Conservation (phyloP, 441 rosid species). For the Rhodomyrtus psidioides region DNA sequence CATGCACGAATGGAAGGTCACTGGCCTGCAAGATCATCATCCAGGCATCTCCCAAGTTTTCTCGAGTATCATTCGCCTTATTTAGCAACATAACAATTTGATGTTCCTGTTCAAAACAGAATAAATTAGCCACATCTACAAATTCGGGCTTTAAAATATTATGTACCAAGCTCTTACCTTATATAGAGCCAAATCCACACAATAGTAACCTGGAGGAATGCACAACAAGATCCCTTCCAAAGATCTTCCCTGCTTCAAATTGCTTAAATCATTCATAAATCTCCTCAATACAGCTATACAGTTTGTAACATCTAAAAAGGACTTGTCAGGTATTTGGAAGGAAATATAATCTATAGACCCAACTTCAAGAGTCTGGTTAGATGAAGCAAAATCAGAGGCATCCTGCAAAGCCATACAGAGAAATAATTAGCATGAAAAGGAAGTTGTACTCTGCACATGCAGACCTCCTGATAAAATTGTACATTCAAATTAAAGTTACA, state of each 20-base stretch:
- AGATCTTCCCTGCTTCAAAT: conserved; percentile 24
- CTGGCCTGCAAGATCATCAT: conserved; percentile 62
- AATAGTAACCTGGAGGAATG: conserved; percentile 42
- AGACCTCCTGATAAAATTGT: background rate
- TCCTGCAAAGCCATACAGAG: conserved; percentile 25
- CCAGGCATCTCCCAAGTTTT: conserved; percentile 65
- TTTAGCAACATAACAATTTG: conserved; percentile 66
- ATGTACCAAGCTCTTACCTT: conserved; percentile 43
- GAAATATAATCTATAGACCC: conserved; percentile 38
- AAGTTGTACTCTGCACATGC: background rate
- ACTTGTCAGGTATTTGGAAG: conserved; percentile 54
- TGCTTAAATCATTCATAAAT: conserved; percentile 29
- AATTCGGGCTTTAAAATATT: background rate
- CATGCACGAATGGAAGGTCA: conserved; percentile 58
- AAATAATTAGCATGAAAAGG: background rate
- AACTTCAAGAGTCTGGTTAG: no score
- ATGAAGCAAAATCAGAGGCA: conserved; percentile 17
- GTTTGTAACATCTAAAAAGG: conserved; percentile 37
- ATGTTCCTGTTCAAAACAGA: conserved; percentile 37
- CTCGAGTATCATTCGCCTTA: conserved; percentile 27
- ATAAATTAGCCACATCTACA: background rate
- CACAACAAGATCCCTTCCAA: conserved; percentile 62
- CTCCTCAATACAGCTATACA: conserved; percentile 69
- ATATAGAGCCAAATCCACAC: conserved; percentile 76
- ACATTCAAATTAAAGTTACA: background rate